Conservation (phyloP, 2,329 filamentous ascomycete species). For the Knoxdaviesia proteae region DNA sequence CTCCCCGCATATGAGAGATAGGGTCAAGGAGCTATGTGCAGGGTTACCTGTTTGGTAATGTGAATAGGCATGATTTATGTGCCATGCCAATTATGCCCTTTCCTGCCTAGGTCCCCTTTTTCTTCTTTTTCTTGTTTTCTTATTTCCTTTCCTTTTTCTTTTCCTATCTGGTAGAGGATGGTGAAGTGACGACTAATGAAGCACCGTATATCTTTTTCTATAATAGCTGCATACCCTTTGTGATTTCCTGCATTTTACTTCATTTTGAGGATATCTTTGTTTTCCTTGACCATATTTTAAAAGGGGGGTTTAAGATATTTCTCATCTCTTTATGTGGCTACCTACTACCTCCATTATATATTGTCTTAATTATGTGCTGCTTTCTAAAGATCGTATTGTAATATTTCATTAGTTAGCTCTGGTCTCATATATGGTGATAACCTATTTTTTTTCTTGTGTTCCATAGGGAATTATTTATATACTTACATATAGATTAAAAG, state of each 20-base stretch:
- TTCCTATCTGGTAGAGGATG: background rate
- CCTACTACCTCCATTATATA: background rate
- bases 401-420: too few species aligned
- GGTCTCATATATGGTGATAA: too few species aligned
- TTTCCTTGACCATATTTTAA: background rate
- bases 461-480: background rate
- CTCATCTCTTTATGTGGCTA: background rate
- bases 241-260: too few species aligned
- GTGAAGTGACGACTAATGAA: background rate
- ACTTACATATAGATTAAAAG: background rate
- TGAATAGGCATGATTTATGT: background rate
- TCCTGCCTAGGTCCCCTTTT: background rate
- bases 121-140: background rate
- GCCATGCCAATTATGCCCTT: background rate
- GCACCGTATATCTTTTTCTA: background rate
- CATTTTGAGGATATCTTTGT: background rate
- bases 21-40: background rate
- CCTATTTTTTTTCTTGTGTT: background rate
- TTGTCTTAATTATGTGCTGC: background rate
- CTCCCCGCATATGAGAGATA: conserved; percentile 19
- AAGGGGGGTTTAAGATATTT: background rate
- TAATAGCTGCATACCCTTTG: background rate
- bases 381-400: background rate
- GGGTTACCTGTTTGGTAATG: too few species aligned
- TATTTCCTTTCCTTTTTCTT: background rate